A percentile compares a stretch with the other conserved stretches of the same genome.
Conservation (phyloP, 352 stramenopile species). For the Phytophthora citricola region DNA sequence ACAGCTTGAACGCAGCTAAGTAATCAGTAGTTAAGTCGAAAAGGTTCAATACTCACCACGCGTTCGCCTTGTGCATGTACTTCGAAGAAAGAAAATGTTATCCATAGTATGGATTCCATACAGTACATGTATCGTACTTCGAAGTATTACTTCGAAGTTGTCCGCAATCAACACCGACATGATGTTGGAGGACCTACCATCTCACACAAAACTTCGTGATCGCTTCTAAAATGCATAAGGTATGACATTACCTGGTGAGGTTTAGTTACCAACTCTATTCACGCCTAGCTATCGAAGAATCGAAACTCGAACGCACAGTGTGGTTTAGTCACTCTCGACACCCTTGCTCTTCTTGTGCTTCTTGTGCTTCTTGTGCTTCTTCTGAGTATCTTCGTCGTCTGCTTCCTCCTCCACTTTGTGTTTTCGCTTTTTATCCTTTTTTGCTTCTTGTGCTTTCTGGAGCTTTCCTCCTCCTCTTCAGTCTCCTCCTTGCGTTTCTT, state of each 20-base stretch:
- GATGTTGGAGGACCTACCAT: too few species aligned
- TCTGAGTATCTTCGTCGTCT: too few species aligned
- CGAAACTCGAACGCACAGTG: neutral
- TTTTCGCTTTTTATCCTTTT: constrained; percentile 39
- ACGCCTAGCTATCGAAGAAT: constrained; percentile 17
- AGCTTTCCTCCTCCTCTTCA: constrained; percentile 15
- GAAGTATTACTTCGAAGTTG: too few species aligned
- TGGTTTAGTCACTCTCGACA: constrained; percentile 23
- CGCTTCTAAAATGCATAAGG: neutral
- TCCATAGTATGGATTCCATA: too few species aligned
- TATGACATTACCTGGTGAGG: neutral
- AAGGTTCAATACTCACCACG: too few species aligned
- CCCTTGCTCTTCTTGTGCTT: constrained; percentile 46
- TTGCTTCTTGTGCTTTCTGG: constrained; percentile 23
- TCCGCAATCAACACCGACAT: too few species aligned
- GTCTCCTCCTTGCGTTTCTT: constrained; percentile 30
- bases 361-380: constrained; percentile 36
- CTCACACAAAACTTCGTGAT: neutral
- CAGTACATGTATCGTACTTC: too few species aligned
- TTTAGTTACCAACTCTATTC: constrained; percentile 18
- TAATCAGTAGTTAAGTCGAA: too few species aligned
- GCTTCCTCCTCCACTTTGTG: too few species aligned
- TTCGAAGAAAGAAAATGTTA: too few species aligned
- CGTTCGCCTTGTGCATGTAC: too few species aligned
- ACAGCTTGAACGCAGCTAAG: too few species aligned